Evolutionary conservation across 441 rosid genomes (phyloP), one percentile per base, ranked within the genome.

Genomic region (Populus trichocarpa): DNA sequence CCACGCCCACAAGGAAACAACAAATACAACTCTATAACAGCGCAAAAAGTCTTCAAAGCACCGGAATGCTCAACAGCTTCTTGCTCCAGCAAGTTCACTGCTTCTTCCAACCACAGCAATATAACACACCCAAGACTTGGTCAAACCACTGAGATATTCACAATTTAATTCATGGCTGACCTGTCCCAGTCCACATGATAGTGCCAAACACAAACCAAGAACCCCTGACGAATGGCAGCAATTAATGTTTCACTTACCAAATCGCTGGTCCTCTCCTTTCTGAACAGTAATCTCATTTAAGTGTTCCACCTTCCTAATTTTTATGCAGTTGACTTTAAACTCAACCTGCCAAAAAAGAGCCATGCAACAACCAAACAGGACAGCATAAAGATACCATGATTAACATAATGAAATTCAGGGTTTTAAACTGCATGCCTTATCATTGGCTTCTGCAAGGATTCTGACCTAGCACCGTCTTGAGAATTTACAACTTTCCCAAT

Each of bases 381-480:
- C 76, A 79, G 87, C 85, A 84, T 81, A 86, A 88, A 86, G 86
- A 85, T 72, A 78, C 82, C 84, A 85, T 76, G 73, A 82, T 84
- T 82, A 80, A 80, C 81, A 82, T 61, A 63, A 38, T 69, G 71
- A 77, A 78, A 78, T 64, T 6, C 30, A 14, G 83, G 84, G 84
- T 83, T 85, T 75, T 63, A 83, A 86, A 87, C 75, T 69, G 85
- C 89, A 86, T 87, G 91, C 95, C 93, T 89, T 79, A 73, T 85
- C 78, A 82, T 78, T 81, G 89, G 88, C 86, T 81, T 87, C 81
- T 83, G 92, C 86, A 86, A 80, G 85, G 89, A 83, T 86, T 87
- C 95, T 89, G 90, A 92, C 95, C 93, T 87, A 82, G 83, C 89
- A 82, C 87, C 89, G 67, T 85, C 92, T 81, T 83, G 84, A 35